A percentile compares a stretch with the other conserved stretches of the same genome.
phyloP scores from a whole-genome alignment of 2,329 filamentous ascomycete genomes.

The Aspergillus sp. region DNA sequence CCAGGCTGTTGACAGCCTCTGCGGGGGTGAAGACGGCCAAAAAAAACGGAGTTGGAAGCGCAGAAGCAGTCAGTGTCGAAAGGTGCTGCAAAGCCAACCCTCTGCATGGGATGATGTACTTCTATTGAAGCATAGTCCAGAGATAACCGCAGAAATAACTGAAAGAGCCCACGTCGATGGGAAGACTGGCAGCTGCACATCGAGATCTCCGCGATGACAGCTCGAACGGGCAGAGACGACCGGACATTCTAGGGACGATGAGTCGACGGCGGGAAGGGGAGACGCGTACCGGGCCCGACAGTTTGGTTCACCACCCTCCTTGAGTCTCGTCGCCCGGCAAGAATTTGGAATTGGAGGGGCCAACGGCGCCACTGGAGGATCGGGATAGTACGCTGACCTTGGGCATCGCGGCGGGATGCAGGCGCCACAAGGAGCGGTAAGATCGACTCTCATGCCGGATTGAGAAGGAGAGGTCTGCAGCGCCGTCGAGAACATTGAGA shows the following conservation, averaged over 20 bases:
- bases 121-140: slow-evolving; percentile 24
- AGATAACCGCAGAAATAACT: not conserved
- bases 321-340: not conserved
- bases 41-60: not conserved
- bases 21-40: not conserved
- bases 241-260: slow-evolving; percentile 11
- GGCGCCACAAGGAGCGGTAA: slow-evolving; percentile 13
- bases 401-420: slow-evolving; percentile 20
- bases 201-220: slow-evolving; percentile 13
- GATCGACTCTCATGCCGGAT: slow-evolving; percentile 1
- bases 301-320: slow-evolving; percentile 24
- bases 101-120: slow-evolving; percentile 23
- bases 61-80: not conserved
- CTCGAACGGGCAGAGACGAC: slow-evolving; percentile 1
- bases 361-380: slow-evolving; percentile 2
- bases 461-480: not conserved
- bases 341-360: slow-evolving; percentile 12
- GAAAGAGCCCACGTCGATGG: slow-evolving; percentile 6
- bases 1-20: slow-evolving; percentile 1
- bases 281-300: slow-evolving; percentile 26
- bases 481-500: not conserved
- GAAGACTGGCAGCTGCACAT: slow-evolving; percentile 24
- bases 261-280: not conserved
- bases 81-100: slow-evolving; percentile 5
- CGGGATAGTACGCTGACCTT: not conserved